Evolutionary conservation across 139 green algal genomes (phyloP), one percentile per base, ranked within the genome.

Genomic region (Chlorella sp.): DNA sequence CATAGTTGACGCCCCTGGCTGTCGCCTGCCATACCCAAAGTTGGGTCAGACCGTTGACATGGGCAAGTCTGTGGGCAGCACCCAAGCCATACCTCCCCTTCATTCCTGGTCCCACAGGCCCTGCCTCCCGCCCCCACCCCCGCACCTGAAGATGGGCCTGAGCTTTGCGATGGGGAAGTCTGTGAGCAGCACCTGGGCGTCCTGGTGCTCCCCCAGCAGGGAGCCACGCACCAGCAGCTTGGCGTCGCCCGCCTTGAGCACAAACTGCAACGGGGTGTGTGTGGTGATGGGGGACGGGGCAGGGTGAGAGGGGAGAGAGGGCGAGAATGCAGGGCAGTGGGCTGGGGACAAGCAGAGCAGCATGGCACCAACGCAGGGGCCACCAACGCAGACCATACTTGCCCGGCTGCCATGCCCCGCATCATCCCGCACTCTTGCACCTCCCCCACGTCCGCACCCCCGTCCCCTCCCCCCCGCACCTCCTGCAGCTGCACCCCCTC

Each of bases 401-500:
- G 64, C 64, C 64, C 21, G 7, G 64, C 64, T 73, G 3, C 64
- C 48, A 57, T 53, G 75, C 75, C 75, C 30, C 30, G 34, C 75
- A 30, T 3, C 69, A 34, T 3, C 22, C 9, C 66, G 14, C 66
- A 28, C 66, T 73, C 11, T 15, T 78, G 22, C 37, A 1, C 5
- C 0, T 34, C 76, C 32, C 61, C 26, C n/a, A 76, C 79, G 16
- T n/a, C 7, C 24, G 1, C 57, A 0, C 30, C 18, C 82, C 42
- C 28, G 48, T 48, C 78, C 30, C 26, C 78, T n/a, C 77, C 21
- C 16, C 77, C 2, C 3, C n/a, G 1, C 48, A 90, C 94, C 90
- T 98, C 95, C 81, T 98, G 94, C 79, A 99, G 83, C n/a, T 96
- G 93, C 77, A 98, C 39, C 0, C 97, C 97, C 69, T 99, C 97